Evolutionary conservation across 1,284 basidiomycete species (phyloP).

Genomic region (Singerocomus inundabilis): DNA sequence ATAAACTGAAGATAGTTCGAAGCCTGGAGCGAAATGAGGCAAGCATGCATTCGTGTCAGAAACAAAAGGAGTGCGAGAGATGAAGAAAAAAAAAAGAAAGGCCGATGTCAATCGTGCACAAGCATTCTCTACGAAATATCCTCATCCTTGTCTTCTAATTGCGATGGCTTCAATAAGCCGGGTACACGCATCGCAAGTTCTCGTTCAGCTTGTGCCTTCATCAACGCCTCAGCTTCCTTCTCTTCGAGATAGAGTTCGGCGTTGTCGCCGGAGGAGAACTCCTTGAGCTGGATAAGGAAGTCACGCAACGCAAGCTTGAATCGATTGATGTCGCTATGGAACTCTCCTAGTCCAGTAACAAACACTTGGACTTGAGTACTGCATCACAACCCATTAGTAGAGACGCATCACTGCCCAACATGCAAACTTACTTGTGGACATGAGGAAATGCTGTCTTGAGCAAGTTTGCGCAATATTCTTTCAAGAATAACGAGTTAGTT

Average conservation of each 20-base stretch:
- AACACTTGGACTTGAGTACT: conserved; percentile 78
- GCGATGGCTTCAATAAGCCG: conserved; percentile 97
- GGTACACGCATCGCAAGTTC: conserved; percentile 92
- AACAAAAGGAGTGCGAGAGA: conserved; percentile 14
- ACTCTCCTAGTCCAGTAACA: conserved; percentile 80
- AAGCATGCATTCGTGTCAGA: conserved; percentile 23
- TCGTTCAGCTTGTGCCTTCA: conserved; percentile 73
- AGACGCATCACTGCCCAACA: conserved; percentile 1
- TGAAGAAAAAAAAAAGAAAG: not conserved
- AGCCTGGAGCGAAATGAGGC: conserved; percentile 17
- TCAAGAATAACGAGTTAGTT: conserved; percentile 82
- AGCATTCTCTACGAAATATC: conserved; percentile 55
- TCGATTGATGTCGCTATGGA: conserved; percentile 84
- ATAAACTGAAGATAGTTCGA: conserved; percentile 33
- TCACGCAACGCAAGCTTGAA: conserved; percentile 96
- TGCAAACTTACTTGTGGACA: conserved; percentile 69
- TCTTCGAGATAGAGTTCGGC: conserved; percentile 92
- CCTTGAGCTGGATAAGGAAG: conserved; percentile 90
- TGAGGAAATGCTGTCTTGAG: conserved; percentile 89
- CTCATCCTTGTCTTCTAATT: conserved; percentile 90
- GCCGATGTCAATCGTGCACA: not conserved
- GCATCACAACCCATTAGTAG: conserved; percentile 14
- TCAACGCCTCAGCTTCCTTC: conserved; percentile 83
- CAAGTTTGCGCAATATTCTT: conserved; percentile 86
- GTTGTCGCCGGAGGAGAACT: conserved; percentile 78